Evolutionary conservation across 108 stramenopile species (phyloP), one percentile per base, ranked within the genome.

Genomic region (Cyclotella choctawhatcheeana): DNA sequence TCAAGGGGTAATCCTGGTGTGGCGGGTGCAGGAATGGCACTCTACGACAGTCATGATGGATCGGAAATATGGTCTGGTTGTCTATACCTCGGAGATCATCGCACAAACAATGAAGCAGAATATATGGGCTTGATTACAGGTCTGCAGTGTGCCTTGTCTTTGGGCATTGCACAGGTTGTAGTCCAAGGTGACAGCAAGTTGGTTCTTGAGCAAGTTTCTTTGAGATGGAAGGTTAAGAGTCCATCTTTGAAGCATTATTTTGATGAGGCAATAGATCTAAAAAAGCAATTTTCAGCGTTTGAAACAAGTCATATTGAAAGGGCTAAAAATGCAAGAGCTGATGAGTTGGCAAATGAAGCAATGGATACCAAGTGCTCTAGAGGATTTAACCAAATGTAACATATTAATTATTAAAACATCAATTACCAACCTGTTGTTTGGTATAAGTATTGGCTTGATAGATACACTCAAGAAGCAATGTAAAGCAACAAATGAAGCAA

Each of bases 101-200:
- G 58, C 2, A 91, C 90, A n/a, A 93, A 93, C 72, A 95, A 95
- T 67, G 70, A 86, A 37, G 94, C 94, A 5, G 94, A 95, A 75
- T 93, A 92, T 47, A 66, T 53, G 27, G 87, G 80, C 0, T 66
- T 93, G 27, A 52, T 85, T 27, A 76, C 74, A 12, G 94, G 94
- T 4, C 61, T 93, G 51, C 55, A 83, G 65, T 85, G 83, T 44
- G 91, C 94, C 7, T 33, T 32, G 33, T 81, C 85, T 8, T 56
- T 95, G 58, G 94, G 91, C 5, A 83, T 91, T 29, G 20, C 40
- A 37, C 58, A 74, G 10, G 53, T 92, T 44, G 78, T 82, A 14
- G 89, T 81, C 1, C 88, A 91, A 68, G 89, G 92, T 21, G 94
- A 95, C 61, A 87, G 87, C 18, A 70, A 85, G 55, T 65, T 92